Percentiles rank a stretch among this genome's conserved stretches.
phyloP scores from a whole-genome alignment of 768 basidiomycete species.

The Boletus rufocinnamomeus region DNA sequence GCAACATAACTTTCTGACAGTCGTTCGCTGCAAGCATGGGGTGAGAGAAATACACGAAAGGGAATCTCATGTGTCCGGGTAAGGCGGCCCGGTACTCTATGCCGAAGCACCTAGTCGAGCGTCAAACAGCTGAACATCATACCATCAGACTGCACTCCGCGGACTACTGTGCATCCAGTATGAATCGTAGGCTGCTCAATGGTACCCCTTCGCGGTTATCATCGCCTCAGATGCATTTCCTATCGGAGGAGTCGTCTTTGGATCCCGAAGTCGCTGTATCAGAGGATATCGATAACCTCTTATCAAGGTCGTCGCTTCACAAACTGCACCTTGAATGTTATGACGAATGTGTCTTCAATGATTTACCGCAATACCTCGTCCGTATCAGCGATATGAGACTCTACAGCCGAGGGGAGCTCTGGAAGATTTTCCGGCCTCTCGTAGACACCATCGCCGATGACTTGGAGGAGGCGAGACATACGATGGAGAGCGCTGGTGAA shows the following conservation, averaged over 20 bases:
- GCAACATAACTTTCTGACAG: neutral
- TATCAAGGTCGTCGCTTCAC: neutral
- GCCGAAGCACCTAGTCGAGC: neutral
- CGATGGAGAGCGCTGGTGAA: neutral
- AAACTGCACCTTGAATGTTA: slow-evolving; percentile 6
- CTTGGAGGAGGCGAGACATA: slow-evolving; percentile 1
- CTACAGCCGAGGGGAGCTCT: slow-evolving; percentile 8
- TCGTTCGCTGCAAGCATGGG: neutral
- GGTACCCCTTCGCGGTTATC: neutral
- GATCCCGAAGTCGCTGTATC: neutral
- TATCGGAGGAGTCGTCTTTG: neutral
- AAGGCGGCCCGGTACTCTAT: neutral
- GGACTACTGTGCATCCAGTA: neutral
- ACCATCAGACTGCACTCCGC: neutral
- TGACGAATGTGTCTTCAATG: slow-evolving; percentile 13
- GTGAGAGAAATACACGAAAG: no score
- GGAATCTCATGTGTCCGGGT: neutral
- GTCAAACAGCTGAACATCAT: no score
- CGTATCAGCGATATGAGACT: slow-evolving; percentile 18
- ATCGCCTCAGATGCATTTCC: neutral
- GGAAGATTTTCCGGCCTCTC: slow-evolving; percentile 3
- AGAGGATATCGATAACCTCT: neutral
- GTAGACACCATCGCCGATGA: neutral
- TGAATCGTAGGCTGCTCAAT: neutral
- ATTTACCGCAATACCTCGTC: slow-evolving; percentile 19